A percentile compares a stretch with the other conserved stretches of the same genome.
Evolutionary conservation across 805 yeast species (phyloP).

Genomic region (Metschnikowia picachoensis): DNA sequence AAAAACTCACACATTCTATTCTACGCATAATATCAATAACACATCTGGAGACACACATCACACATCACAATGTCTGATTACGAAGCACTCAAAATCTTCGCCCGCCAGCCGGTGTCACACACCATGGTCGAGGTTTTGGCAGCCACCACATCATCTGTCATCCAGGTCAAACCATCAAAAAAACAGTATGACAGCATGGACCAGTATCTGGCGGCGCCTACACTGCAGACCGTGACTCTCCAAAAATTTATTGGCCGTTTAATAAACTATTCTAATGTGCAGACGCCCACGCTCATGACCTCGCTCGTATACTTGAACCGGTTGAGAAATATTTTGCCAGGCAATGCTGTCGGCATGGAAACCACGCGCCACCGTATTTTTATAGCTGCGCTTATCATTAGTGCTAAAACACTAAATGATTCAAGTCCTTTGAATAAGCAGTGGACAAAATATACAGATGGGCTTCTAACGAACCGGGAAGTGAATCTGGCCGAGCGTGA

Average conservation of each 20-base stretch:
- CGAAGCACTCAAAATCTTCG: constrained; percentile 50
- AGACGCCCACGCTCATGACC: constrained; percentile 93
- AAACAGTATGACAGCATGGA: constrained; percentile 14
- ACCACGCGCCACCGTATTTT: constrained; percentile 93
- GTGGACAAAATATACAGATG: constrained; percentile 92
- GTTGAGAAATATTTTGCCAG: constrained; percentile 72
- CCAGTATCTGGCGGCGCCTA: constrained; percentile 23
- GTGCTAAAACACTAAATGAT: constrained; percentile 92
- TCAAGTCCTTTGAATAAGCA: constrained; percentile 93
- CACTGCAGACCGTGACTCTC: constrained; percentile 31
- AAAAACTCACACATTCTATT: too few species aligned
- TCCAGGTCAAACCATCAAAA: constrained; percentile 36
- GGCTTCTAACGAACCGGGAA: constrained; percentile 69
- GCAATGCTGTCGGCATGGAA: constrained; percentile 85
- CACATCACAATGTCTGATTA: constrained; percentile 22
- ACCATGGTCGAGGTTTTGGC: constrained; percentile 60
- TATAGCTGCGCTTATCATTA: constrained; percentile 79
- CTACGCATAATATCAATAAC: not conserved
- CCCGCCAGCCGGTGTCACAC: constrained; percentile 51
- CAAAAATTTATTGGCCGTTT: constrained; percentile 65
- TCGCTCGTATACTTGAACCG: constrained; percentile 79
- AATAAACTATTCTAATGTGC: constrained; percentile 82
- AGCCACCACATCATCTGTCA: constrained; percentile 54
- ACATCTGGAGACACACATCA: not conserved
- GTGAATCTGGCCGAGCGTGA: constrained; percentile 92